Conservation (phyloP, 192 early-diverging fungal species). For the Jimgerdemannia lactiflua region DNA sequence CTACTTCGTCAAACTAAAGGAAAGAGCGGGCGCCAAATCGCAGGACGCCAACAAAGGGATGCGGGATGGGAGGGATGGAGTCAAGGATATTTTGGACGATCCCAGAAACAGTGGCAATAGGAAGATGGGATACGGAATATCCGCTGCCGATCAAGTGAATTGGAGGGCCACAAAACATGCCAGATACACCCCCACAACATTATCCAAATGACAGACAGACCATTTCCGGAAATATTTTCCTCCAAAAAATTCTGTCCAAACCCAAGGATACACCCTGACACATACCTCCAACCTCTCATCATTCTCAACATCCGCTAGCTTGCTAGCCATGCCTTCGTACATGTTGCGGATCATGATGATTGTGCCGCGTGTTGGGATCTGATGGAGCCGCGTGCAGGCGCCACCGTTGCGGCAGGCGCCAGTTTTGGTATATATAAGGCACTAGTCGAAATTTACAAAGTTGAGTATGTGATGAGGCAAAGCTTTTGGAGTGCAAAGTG, state of each 20-base stretch:
- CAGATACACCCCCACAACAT: neutral
- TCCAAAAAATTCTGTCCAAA: neutral
- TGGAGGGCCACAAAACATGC: neutral
- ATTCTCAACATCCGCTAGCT: slow-evolving; percentile 19
- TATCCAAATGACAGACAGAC: neutral
- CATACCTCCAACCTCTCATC: slow-evolving; percentile 30
- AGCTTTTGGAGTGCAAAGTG: neutral
- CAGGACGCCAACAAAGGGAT: neutral
- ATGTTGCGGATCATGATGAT: slow-evolving; percentile 36
- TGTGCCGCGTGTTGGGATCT: slow-evolving; percentile 17
- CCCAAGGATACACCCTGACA: slow-evolving; percentile 4
- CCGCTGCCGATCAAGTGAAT: neutral
- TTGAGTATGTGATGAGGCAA: neutral
- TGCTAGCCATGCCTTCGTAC: slow-evolving; percentile 31
- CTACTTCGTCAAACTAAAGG: slow-evolving; percentile 27
- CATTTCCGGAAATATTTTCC: neutral
- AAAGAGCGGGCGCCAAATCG: neutral
- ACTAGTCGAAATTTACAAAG: slow-evolving; percentile 6
- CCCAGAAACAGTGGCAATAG: slow-evolving; percentile 13
- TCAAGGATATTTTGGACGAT: slow-evolving; percentile 19
- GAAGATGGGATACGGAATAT: neutral
- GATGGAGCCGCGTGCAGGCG: slow-evolving; percentile 24
- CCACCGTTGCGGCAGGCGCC: slow-evolving; percentile 37
- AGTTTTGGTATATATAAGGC: slow-evolving; percentile 38
- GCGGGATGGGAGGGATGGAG: slow-evolving; percentile 6